Evolutionary conservation across 441 rosid species (phyloP).

Genomic region (Arabidopsis hybrid): DNA sequence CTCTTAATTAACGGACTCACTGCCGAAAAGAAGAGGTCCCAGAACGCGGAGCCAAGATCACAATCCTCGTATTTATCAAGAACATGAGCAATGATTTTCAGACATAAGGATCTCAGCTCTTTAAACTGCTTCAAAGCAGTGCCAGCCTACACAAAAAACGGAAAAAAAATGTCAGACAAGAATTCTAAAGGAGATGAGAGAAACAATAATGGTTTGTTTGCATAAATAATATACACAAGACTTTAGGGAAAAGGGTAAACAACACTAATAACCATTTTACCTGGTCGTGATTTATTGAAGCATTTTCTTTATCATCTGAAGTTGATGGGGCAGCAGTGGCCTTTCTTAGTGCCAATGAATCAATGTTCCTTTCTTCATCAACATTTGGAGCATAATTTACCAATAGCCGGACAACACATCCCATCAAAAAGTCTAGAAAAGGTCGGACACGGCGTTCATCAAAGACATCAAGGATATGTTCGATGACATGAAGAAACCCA

Average conservation of each 20-base stretch:
- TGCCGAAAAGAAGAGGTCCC: conserved; percentile 87
- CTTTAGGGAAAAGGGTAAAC: conserved; percentile 14
- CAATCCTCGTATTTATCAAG: conserved; percentile 85
- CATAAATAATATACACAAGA: conserved; percentile 4
- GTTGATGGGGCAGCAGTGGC: conserved; percentile 37
- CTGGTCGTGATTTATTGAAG: conserved; percentile 47
- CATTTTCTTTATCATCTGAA: conserved; percentile 46
- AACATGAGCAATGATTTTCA: conserved; percentile 75
- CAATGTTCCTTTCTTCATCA: conserved; percentile 50
- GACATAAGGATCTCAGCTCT: conserved; percentile 87
- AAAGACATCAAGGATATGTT: conserved; percentile 79
- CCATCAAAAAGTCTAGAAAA: conserved; percentile 84
- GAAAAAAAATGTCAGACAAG: conserved; percentile 7
- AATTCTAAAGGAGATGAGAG: neutral
- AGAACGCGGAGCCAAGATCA: conserved; percentile 77
- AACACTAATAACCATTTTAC: conserved; percentile 49
- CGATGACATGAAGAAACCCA: conserved; percentile 90
- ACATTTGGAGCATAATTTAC: conserved; percentile 60
- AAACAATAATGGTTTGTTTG: conserved; percentile 5
- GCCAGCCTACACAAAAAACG: conserved; percentile 57
- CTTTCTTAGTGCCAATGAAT: conserved; percentile 45
- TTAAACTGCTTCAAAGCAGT: conserved; percentile 66
- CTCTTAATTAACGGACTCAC: conserved; percentile 74
- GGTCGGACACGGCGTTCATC: conserved; percentile 79
- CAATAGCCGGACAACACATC: conserved; percentile 82